These are phyloP conservation scores for Forsythia suspensa DNA, from an alignment of 257 asterid species.

Conservation along the genomic window DNA sequence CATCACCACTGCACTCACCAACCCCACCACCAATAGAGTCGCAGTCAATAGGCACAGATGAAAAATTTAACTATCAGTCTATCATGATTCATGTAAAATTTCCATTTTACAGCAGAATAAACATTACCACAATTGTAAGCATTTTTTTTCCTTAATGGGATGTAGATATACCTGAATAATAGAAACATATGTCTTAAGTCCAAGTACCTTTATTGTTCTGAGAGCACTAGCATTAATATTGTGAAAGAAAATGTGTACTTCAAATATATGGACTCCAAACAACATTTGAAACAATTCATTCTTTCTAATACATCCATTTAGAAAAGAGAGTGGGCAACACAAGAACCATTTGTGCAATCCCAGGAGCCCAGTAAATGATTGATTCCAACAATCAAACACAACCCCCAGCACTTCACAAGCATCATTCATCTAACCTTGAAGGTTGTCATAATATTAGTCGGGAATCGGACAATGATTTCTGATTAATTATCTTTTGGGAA, in stretches of 20 bases:
- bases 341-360: constrained; percentile 71
- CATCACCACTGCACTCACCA: too few relatives aligned
- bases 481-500: too few relatives aligned
- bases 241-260: constrained; percentile 90
- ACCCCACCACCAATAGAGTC: too few relatives aligned
- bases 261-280: constrained; percentile 82
- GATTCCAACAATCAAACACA: constrained; percentile 85
- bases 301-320: constrained; percentile 88
- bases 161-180: too few relatives aligned
- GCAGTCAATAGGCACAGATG: too few relatives aligned
- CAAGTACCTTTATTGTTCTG: constrained; percentile 83
- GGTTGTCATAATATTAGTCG: too few relatives aligned
- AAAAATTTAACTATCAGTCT: background rate
- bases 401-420: constrained; percentile 36
- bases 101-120: constrained; percentile 3
- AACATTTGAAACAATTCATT: constrained; percentile 83
- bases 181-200: background rate
- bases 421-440: too few relatives aligned
- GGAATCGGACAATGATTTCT: too few relatives aligned
- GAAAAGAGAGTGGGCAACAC: constrained; percentile 74
- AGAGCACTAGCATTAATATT: constrained; percentile 92
- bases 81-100: constrained; percentile 11
- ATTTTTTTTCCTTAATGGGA: background rate
- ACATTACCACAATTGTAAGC: background rate
- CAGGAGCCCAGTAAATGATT: constrained; percentile 67